Evolutionary conservation across 306 rosid species (phyloP), one percentile per base, ranked within the genome.

Genomic region (Rosa multiflora): DNA sequence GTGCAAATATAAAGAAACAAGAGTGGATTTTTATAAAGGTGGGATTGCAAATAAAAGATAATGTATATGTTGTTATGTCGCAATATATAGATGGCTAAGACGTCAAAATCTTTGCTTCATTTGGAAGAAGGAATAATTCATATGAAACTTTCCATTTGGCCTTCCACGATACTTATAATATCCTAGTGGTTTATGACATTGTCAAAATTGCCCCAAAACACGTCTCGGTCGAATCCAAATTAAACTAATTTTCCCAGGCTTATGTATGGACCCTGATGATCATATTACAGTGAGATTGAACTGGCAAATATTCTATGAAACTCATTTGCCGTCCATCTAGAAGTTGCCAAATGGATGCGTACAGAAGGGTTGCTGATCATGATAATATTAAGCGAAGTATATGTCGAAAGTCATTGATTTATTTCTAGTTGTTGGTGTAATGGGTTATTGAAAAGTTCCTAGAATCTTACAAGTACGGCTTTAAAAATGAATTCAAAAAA

Each of bases 41-140:
- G 66, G 78, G 72, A 58, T 61, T 10, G 74, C 76, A 74, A 20
- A 78, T 48, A 56, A 44, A 44, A 59, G 51, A 82, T 29, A 13
- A 2, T 66, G 11, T 15, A 32, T 23, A 81, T 82, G 76, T 89
- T 86, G 81, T 18, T 51, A 51, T 5, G 56, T 15, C 20, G 8
- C 15, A 51, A 15, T 44, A 44, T 44, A 44, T 44, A 44, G 10
- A 32, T 32, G 47, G 47, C 47, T 44, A 88, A 75, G 77, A 82
- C 73, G 85, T 87, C 92, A 76, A 85, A 67, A 71, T 77, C 87
- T 76, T 39, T 11, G 72, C 77, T 71, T 75, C 78, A 74, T 70
- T 83, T 64, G 48, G 62, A 66, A 61, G 44, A 80, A 55, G 78
- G 23, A 43, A n/a, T 68, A 44, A 53, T n/a, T 42, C 37, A 20